Percentiles rank a stretch among this genome's conserved stretches.
phyloP scores from a whole-genome alignment of 306 rosid species.

The Morella rubra region DNA sequence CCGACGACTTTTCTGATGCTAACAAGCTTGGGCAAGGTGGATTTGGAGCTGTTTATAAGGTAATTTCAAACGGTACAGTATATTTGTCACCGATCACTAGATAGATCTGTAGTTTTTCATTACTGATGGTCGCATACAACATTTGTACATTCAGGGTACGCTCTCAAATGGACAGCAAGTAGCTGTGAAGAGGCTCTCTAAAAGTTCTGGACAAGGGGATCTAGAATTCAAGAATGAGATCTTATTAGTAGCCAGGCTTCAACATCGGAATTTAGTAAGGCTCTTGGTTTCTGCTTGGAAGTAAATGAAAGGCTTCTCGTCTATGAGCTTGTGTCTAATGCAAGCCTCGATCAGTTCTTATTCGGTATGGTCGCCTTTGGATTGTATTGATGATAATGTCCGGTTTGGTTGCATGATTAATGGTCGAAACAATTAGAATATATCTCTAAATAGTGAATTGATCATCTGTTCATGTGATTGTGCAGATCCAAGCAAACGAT shows the following conservation, averaged over 20 bases:
- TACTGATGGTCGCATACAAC: neutral
- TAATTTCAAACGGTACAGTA: neutral
- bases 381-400: too few species aligned
- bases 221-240: constrained; percentile 47
- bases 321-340: constrained; percentile 52
- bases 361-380: constrained; percentile 39
- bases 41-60: constrained; percentile 53
- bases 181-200: constrained; percentile 50
- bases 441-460: neutral
- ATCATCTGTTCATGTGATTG: neutral
- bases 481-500: constrained; percentile 33
- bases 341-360: constrained; percentile 46
- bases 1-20: constrained; percentile 30
- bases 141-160: constrained; percentile 32
- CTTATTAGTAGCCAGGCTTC: constrained; percentile 45
- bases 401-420: neutral
- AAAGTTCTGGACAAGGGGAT: constrained; percentile 43
- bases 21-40: constrained; percentile 48
- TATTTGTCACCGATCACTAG: neutral
- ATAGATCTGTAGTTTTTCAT: neutral
- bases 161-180: constrained; percentile 29
- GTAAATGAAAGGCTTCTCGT: constrained; percentile 38
- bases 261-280: constrained; percentile 38
- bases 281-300: constrained; percentile 36
- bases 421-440: neutral